Conservation (phyloP, 2,329 filamentous ascomycete genomes). For the Aspergillus sp. region DNA sequence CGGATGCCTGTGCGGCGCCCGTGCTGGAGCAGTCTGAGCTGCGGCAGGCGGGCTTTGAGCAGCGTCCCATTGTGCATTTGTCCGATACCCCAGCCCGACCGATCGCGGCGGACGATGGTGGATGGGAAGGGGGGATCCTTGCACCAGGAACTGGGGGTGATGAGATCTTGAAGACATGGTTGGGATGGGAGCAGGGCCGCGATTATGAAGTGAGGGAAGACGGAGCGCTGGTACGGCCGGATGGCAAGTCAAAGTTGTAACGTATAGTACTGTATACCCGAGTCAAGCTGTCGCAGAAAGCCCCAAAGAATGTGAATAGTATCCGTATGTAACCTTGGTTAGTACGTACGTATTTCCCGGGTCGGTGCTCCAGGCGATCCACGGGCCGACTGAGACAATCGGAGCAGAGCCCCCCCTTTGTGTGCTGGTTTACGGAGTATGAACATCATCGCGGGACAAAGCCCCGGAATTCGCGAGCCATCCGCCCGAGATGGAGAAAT, state of each 20-base stretch:
- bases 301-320: background rate
- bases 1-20: slow-evolving; percentile 90
- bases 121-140: slow-evolving; percentile 64
- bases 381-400: slow-evolving; percentile 3
- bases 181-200: slow-evolving; percentile 70
- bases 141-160: slow-evolving; percentile 71
- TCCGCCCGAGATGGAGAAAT: background rate
- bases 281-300: background rate
- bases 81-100: slow-evolving; percentile 67
- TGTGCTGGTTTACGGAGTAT: background rate
- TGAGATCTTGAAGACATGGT: slow-evolving; percentile 67
- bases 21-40: slow-evolving; percentile 76
- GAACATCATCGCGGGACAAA: background rate
- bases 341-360: background rate
- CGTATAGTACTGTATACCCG: background rate
- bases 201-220: slow-evolving; percentile 65
- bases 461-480: background rate
- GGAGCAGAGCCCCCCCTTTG: slow-evolving; percentile 1
- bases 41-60: slow-evolving; percentile 54
- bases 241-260: slow-evolving; percentile 32
- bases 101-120: slow-evolving; percentile 60
- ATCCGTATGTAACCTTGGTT: background rate
- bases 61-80: slow-evolving; percentile 52
- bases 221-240: slow-evolving; percentile 59
- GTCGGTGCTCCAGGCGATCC: background rate